Evolutionary conservation across 805 yeast genomes (phyloP).

Genomic region (Saccharomycopsis sp.): DNA sequence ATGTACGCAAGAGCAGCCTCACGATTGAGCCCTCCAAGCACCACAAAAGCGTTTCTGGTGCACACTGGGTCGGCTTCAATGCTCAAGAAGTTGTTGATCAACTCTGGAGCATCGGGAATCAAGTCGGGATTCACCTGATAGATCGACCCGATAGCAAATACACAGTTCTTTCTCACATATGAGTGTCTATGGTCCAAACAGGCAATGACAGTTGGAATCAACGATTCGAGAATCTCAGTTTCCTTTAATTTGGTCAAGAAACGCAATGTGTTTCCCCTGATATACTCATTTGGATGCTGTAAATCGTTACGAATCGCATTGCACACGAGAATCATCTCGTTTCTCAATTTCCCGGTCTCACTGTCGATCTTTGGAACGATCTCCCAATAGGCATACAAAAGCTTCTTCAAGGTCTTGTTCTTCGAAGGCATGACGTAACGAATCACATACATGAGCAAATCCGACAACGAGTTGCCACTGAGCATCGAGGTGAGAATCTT

Average conservation of each 20-base stretch:
- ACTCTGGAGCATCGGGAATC: conserved; percentile 92
- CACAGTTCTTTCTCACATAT: conserved; percentile 95
- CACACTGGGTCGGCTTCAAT: conserved; percentile 91
- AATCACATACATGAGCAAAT: conserved; percentile 90
- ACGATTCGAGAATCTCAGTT: conserved; percentile 89
- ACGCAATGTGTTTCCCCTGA: conserved; percentile 91
- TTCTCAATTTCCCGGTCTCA: conserved; percentile 79
- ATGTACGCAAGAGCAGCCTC: conserved; percentile 79
- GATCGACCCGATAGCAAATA: conserved; percentile 80
- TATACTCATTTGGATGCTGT: conserved; percentile 96
- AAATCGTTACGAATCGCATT: conserved; percentile 96
- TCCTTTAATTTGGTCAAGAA: conserved; percentile 87
- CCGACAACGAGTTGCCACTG: conserved; percentile 90
- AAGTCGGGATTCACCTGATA: conserved; percentile 78
- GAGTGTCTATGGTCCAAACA: conserved; percentile 97
- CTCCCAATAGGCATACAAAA: conserved; percentile 95
- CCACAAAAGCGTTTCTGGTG: conserved; percentile 90
- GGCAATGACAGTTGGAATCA: conserved; percentile 85
- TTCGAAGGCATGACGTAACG: conserved; percentile 96
- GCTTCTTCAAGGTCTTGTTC: conserved; percentile 83
- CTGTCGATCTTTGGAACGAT: conserved; percentile 87
- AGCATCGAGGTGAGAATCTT: conserved; percentile 78
- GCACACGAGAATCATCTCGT: conserved; percentile 97
- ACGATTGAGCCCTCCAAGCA: conserved; percentile 74
- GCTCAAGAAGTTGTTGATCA: conserved; percentile 62